These are phyloP conservation scores for Talaromyces sp. DNA, from an alignment of 2,329 filamentous ascomycete species.

Conservation along the genomic window DNA sequence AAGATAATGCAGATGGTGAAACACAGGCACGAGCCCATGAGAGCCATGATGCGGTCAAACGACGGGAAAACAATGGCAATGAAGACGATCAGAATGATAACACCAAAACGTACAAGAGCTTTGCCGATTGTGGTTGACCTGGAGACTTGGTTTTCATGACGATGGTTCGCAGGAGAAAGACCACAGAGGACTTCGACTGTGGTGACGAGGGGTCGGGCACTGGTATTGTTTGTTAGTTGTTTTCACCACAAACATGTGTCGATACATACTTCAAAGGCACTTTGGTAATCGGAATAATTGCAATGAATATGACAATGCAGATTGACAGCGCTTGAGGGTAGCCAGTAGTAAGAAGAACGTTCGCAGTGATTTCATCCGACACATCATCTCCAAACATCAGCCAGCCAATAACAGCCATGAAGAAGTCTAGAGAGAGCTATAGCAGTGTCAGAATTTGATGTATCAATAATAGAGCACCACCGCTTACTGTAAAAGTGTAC, in stretches of 20 bases:
- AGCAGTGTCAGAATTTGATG: conserved; percentile 11
- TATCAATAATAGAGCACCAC: conserved; percentile 4
- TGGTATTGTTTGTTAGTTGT: conserved; percentile 25
- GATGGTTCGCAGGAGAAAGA: conserved; percentile 52
- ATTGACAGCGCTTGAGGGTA: conserved; percentile 72
- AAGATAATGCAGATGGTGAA: conserved; percentile 93
- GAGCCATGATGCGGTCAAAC: conserved; percentile 86
- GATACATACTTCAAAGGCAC: conserved; percentile 68
- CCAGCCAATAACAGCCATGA: conserved; percentile 76
- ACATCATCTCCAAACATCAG: conserved; percentile 95
- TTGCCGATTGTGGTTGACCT: conserved; percentile 56
- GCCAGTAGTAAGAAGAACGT: conserved; percentile 68
- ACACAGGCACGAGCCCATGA: conserved; percentile 84
- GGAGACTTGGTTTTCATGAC: conserved; percentile 22
- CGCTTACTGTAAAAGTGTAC: conserved; percentile 72
- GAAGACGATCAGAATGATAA: conserved; percentile 66
- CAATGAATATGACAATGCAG: conserved; percentile 78
- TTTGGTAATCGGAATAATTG: conserved; percentile 91
- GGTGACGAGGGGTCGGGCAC: conserved; percentile 76
- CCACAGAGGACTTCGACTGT: conserved; percentile 78
- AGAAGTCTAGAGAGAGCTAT: conserved; percentile 71
- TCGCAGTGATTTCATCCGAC: conserved; percentile 82
- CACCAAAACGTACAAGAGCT: conserved; percentile 58
- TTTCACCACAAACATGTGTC: not conserved
- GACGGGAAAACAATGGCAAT: conserved; percentile 71